Conservation (phyloP, 1,284 basidiomycete species). For the Malassezia sympodialis region DNA sequence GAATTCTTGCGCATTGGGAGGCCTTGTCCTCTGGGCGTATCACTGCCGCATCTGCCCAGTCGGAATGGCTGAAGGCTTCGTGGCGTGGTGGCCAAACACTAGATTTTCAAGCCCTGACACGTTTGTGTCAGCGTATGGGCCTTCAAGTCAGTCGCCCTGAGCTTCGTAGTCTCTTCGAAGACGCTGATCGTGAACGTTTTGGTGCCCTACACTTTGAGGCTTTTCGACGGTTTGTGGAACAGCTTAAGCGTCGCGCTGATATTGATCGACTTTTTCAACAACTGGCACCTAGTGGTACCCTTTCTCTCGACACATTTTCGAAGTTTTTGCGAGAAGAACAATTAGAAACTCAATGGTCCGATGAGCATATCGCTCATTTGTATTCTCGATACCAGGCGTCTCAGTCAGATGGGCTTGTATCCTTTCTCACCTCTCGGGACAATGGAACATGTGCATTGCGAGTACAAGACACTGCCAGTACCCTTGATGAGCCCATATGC, state of each 20-base stretch:
- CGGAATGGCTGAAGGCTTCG: conserved; percentile 63
- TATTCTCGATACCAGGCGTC: conserved; percentile 17
- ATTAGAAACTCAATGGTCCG: conserved; percentile 13
- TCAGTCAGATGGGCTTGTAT: conserved; percentile 33
- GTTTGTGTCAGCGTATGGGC: conserved; percentile 65
- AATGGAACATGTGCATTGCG: conserved; percentile 22
- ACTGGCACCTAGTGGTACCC: neutral
- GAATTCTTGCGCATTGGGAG: conserved; percentile 46
- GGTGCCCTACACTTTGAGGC: conserved; percentile 69
- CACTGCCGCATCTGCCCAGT: conserved; percentile 50
- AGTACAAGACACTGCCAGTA: neutral
- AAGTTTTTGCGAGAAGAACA: conserved; percentile 30
- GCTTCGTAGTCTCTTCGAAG: conserved; percentile 61
- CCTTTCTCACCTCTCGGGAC: conserved; percentile 38
- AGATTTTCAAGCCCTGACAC: conserved; percentile 63
- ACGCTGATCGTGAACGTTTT: conserved; percentile 60
- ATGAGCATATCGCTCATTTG: neutral
- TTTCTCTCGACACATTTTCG: conserved; percentile 1
- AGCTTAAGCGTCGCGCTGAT: conserved; percentile 72
- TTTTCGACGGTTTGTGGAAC: conserved; percentile 74
- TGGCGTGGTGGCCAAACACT: conserved; percentile 54
- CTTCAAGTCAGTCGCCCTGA: conserved; percentile 61
- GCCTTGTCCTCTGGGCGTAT: conserved; percentile 26
- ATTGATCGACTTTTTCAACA: conserved; percentile 54
- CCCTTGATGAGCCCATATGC: conserved; percentile 66